phyloP scores from a whole-genome alignment of 768 basidiomycete species.

The Leccinum aurantiacum region DNA sequence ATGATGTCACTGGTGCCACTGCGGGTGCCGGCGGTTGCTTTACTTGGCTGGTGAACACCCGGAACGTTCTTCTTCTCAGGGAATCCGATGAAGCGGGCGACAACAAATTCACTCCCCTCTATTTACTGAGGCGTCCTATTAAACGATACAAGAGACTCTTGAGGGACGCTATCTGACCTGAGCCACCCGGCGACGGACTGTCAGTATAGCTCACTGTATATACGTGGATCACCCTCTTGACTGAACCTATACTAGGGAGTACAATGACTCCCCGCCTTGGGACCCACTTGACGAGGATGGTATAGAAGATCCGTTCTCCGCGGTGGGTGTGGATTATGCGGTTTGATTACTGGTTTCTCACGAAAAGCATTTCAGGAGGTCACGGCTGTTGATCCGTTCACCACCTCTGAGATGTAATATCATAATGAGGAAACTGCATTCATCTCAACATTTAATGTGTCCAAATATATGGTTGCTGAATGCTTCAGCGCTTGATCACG shows the following conservation, averaged over 20 bases:
- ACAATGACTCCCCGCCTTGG: conserved; percentile 22
- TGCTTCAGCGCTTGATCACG: no score
- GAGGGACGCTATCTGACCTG: conserved; percentile 16
- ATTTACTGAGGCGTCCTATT: conserved; percentile 16
- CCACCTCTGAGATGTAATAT: not conserved
- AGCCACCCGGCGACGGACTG: conserved; percentile 18
- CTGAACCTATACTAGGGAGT: conserved; percentile 21
- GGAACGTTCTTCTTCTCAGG: conserved; percentile 17
- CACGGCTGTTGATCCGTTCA: conserved; percentile 14
- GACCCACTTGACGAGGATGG: conserved; percentile 30
- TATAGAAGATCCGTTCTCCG: conserved; percentile 19
- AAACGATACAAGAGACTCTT: conserved; percentile 13
- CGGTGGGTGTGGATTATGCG: conserved; percentile 9
- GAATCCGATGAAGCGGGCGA: conserved; percentile 17
- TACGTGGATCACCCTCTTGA: not conserved
- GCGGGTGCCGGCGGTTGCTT: conserved; percentile 1
- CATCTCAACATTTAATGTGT: not conserved
- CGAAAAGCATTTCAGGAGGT: conserved; percentile 1
- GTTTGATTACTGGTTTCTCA: conserved; percentile 1
- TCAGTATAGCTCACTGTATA: conserved; percentile 12
- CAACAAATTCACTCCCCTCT: conserved; percentile 23
- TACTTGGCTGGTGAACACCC: conserved; percentile 20
- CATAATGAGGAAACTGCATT: not conserved
- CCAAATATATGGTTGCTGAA: no score
- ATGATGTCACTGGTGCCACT: not conserved